Evolutionary conservation across 1,284 basidiomycete species (phyloP).

Genomic region (Microbotryomycetes sp.): DNA sequence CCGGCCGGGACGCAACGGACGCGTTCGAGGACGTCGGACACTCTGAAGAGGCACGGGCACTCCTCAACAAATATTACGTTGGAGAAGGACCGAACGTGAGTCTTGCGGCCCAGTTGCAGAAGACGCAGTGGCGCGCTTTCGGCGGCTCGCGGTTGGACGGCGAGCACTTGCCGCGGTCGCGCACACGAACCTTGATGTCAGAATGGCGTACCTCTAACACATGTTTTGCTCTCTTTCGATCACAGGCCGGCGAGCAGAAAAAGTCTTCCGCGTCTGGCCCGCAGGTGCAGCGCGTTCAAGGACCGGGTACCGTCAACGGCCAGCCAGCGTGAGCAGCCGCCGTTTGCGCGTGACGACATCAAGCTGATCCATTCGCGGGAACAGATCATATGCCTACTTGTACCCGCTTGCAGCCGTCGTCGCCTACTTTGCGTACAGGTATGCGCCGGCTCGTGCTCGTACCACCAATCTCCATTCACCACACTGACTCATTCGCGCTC

Average conservation of each 20-base stretch:
- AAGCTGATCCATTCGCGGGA: background rate
- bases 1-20: conserved; percentile 92
- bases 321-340: conserved; percentile 1
- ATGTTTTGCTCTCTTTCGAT: background rate
- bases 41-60: conserved; percentile 92
- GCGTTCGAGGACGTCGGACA: conserved; percentile 99
- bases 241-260: background rate
- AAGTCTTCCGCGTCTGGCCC: background rate
- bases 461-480: too few species aligned
- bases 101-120: conserved; percentile 3
- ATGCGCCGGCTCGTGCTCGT: background rate
- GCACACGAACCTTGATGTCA: background rate
- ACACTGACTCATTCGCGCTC: too few species aligned
- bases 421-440: conserved; percentile 63
- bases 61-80: conserved; percentile 55
- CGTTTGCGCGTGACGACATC: background rate
- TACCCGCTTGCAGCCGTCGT: conserved; percentile 63
- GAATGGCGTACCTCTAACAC: background rate
- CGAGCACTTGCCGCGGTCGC: background rate
- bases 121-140: background rate
- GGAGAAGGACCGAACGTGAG: conserved; percentile 52
- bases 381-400: conserved; percentile 62
- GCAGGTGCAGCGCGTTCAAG: conserved; percentile 1
- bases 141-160: background rate
- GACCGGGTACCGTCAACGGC: background rate